Evolutionary conservation across 345 rosid species (phyloP).

Genomic region (Arabis hirsuta): DNA sequence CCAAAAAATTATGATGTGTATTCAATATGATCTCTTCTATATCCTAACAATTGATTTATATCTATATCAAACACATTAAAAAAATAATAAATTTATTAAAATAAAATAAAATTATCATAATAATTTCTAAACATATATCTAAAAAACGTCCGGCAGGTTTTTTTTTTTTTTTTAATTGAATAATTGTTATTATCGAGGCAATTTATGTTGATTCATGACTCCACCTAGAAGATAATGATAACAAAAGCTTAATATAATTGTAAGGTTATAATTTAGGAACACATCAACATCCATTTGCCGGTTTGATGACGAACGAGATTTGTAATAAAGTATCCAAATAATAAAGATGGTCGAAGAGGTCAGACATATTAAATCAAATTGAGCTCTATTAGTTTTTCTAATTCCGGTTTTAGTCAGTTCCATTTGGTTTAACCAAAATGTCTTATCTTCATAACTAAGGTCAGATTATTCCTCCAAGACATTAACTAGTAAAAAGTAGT

Average conservation of each 20-base stretch:
- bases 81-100: neutral
- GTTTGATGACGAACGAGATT: constrained; percentile 30
- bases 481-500: neutral
- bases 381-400: neutral
- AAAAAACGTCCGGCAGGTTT: neutral
- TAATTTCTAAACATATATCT: neutral
- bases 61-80: too few species aligned
- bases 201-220: constrained; percentile 24
- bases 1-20: too few species aligned
- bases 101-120: neutral
- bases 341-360: constrained; percentile 27
- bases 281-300: constrained; percentile 41
- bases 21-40: too few species aligned
- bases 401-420: constrained; percentile 2
- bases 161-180: neutral
- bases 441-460: neutral
- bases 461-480: neutral
- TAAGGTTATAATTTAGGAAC: constrained; percentile 24
- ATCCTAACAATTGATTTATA: too few species aligned
- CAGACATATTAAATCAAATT: constrained; percentile 4
- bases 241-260: constrained; percentile 20
- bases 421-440: neutral
- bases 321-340: constrained; percentile 8
- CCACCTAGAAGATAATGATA: constrained; percentile 29
- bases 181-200: neutral